A percentile compares a stretch with the other conserved stretches of the same genome.
Evolutionary conservation across 2,329 filamentous ascomycete genomes (phyloP).

Genomic region (Seiridium unicorne): DNA sequence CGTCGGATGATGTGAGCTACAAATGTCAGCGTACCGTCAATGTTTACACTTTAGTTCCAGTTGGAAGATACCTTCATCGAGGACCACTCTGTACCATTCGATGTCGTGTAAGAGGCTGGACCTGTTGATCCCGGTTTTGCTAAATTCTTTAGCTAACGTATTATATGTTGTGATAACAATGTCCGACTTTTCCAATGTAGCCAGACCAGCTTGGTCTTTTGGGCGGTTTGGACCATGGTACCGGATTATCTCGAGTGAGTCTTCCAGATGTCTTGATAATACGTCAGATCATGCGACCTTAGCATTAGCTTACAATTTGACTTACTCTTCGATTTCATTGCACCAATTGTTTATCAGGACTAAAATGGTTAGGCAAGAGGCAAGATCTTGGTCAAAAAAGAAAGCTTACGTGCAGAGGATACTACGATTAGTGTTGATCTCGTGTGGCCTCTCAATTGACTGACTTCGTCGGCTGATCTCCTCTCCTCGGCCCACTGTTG

Average conservation of each 20-base stretch:
- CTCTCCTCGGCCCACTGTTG: conserved; percentile 30
- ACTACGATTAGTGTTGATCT: conserved; percentile 44
- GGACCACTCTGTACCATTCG: conserved; percentile 38
- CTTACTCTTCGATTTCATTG: conserved; percentile 35
- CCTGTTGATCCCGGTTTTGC: conserved; percentile 5
- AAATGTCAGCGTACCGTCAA: conserved; percentile 22
- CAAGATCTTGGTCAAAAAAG: background rate
- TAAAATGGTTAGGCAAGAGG: conserved; percentile 15
- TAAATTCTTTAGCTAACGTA: conserved; percentile 37
- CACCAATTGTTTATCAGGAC: conserved; percentile 40
- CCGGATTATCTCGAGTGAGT: conserved; percentile 24
- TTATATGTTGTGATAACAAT: conserved; percentile 48
- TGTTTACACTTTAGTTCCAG: too few relatives aligned
- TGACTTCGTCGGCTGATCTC: conserved; percentile 12
- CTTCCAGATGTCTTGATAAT: conserved; percentile 29
- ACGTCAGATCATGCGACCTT: background rate
- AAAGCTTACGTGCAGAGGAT: conserved; percentile 36
- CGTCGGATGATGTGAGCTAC: conserved; percentile 51
- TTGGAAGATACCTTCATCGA: conserved; percentile 40
- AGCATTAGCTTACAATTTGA: background rate
- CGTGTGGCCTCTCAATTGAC: conserved; percentile 19
- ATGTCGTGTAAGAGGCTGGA: conserved; percentile 29
- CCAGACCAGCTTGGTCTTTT: conserved; percentile 14
- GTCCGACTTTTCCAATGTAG: conserved; percentile 30
- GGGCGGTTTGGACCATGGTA: conserved; percentile 35